Base-by-base conservation (phyloP, 2,329 filamentous ascomycete genomes). In the Penicillium thymicola region DNA sequence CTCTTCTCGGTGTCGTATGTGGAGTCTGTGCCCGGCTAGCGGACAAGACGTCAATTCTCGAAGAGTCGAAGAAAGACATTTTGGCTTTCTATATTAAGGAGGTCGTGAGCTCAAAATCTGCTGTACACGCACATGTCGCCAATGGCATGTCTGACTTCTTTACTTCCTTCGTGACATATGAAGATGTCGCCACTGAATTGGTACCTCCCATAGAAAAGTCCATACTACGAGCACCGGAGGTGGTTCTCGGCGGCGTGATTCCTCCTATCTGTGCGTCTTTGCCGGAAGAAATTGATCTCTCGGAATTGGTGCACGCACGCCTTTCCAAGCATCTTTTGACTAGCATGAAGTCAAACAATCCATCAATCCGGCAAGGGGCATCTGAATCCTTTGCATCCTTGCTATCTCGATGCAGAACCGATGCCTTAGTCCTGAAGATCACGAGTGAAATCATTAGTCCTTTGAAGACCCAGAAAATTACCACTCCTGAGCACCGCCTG, bases 301-400 rank as follows among this genome's bases (percentile, higher is more conserved):
- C 93, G 9, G 83, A 85, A 37, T 77, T 89, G 5, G 79, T 97
- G 18, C 81, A 83, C 51, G 79, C 81, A 27, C 89, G 89, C 59
- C 80, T 99, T 36, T 75, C 95, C 37, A 97, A 96, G 72, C 90
- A 92, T 6, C 78, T 99, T 13, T 76, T 97, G n/a, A 87, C 91
- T 40, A 96, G 92, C 70, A 81, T 92, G 72, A 97, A 96, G 74
- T 97, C 94, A 1, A 92, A 89, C 68, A 97, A 96, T 71, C 78
- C 84, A 14, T 75, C 76, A 2, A 90, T 97, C 59, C 87, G 93
- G 54, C 83, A 83, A 59, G 92, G 91, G 25, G 89, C 90, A 9
- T 76, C 92, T 23, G 80, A 82, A 38, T 89, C 89, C 8, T 96
- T 97, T 71, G 81, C 82, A 61, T 82, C 83, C 10, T 79, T 92